A percentile compares a stretch with the other conserved stretches of the same genome.
Evolutionary conservation across 1,139 yeast species (phyloP).

Genomic region (Candida sp.): DNA sequence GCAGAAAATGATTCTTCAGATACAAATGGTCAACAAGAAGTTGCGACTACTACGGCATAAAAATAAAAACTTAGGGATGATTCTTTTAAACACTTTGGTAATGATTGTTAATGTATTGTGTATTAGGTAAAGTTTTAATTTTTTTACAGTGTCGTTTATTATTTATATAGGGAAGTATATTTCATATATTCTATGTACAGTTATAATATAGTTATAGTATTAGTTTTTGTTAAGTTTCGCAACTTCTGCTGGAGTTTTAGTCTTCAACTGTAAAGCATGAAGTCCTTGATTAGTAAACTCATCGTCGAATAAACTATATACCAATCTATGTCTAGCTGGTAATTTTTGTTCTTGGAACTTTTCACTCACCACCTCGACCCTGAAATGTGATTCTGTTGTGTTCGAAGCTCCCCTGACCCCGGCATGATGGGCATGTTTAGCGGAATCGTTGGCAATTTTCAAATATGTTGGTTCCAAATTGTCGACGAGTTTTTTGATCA

Average conservation of each 20-base stretch:
- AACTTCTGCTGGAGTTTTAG: conserved; percentile 54
- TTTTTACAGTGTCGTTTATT: not conserved
- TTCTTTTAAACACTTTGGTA: not conserved
- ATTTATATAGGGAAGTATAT: not conserved
- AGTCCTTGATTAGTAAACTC: conserved; percentile 71
- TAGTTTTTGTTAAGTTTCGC: not conserved
- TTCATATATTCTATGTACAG: not conserved
- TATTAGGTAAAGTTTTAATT: not conserved
- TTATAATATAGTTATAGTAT: not conserved
- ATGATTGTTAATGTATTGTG: not conserved
- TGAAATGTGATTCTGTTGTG: conserved; percentile 81
- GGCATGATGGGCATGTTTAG: conserved; percentile 85
- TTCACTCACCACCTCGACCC: conserved; percentile 67
- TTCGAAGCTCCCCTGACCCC: conserved; percentile 76
- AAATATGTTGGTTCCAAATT: conserved; percentile 51
- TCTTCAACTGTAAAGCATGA: conserved; percentile 86
- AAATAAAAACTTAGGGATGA: not conserved
- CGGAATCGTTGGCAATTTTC: conserved; percentile 74
- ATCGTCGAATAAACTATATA: conserved; percentile 67
- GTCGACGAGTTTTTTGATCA: conserved; percentile 34
- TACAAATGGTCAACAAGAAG: not conserved
- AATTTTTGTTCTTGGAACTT: conserved; percentile 62
- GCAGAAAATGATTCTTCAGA: not conserved
- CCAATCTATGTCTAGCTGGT: conserved; percentile 77
- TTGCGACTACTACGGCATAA: not conserved